Evolutionary conservation across 2,329 filamentous ascomycete genomes (phyloP).

Genomic region (Rasamsonia emersonii): DNA sequence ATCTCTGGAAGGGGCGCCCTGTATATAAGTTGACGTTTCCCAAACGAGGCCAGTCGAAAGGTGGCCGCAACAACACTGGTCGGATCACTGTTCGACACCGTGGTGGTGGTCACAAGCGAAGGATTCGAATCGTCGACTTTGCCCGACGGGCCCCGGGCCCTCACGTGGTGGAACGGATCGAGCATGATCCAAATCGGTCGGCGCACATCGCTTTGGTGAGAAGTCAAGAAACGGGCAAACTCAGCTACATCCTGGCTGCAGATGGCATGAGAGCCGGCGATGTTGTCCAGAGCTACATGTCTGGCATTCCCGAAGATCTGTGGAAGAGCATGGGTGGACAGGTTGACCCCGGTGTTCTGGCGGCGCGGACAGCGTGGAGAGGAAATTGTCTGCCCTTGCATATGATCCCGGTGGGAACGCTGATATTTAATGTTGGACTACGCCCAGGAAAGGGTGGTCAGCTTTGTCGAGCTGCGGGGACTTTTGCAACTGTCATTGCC

Average conservation of each 20-base stretch:
- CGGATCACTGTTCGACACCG: constrained; percentile 82
- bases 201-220: constrained; percentile 87
- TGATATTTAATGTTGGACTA: constrained; percentile 81
- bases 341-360: constrained; percentile 90
- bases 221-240: constrained; percentile 60
- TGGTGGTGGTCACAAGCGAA: constrained; percentile 83
- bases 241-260: constrained; percentile 90
- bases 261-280: constrained; percentile 92
- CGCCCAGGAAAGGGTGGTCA: constrained; percentile 65
- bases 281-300: constrained; percentile 80
- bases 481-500: constrained; percentile 77
- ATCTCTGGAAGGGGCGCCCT: constrained; percentile 90
- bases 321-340: constrained; percentile 86
- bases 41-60: constrained; percentile 87
- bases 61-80: constrained; percentile 83
- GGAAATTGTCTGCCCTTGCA: constrained; percentile 93
- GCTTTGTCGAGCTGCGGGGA: constrained; percentile 91
- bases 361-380: constrained; percentile 84
- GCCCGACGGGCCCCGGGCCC: constrained; percentile 67
- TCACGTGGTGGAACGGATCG: constrained; percentile 84
- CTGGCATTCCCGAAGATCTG: constrained; percentile 79
- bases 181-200: constrained; percentile 88
- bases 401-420: constrained; percentile 91
- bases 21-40: constrained; percentile 75
- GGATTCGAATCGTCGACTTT: constrained; percentile 90